Base-by-base conservation (phyloP, 2,329 filamentous ascomycete genomes). In the Colletotrichum cordylinicola region DNA sequence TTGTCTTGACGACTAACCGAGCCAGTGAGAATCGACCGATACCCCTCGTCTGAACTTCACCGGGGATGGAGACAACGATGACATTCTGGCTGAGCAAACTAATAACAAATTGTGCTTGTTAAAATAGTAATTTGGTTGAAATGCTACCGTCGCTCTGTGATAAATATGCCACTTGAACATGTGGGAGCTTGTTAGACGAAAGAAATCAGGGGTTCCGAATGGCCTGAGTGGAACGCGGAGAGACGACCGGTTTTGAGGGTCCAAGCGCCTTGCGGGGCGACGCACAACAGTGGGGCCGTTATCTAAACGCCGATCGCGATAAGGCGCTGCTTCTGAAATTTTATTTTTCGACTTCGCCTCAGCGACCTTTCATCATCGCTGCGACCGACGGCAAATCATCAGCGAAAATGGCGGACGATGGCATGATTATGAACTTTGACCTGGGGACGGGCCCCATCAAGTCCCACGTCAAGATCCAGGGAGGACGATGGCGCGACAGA, bases 341-440 rank as follows among this genome's bases (percentile, higher is more conserved):
- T 76, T 76, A 31, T 27, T 58, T 58, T 58, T 35, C n/a, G 21
- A 18, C 31, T 39, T 65, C 21, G 21, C 62, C 37, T 66, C 18
- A 52, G 7, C 6, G 58, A 65, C 21, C 35, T 29, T 43, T 27
- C 33, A 43, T 29, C 35, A 27, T n/a, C 33, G 24, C 61, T 43
- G 61, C 61, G 27, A 61, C 18, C 43, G 29, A 62, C 58, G 58
- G 33, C 18, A 62, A 24, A 2, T 73, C 15, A 39, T 70, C 77
- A 58, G 71, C 75, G 82, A 52, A 74, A 76, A 98, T 98, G 96
- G 95, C 95, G 67, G 96, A 98, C 88, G 95, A 98, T 92, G 96
- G 96, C 79, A 94, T 99, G 92, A 91, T 98, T 73, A 88, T 98
- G 82, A 98, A 98, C 81, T 98, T 98, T 83, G 93, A 95, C 80